Evolutionary conservation across 345 rosid genomes (phyloP).

Genomic region (Bruguiera sexangula): DNA sequence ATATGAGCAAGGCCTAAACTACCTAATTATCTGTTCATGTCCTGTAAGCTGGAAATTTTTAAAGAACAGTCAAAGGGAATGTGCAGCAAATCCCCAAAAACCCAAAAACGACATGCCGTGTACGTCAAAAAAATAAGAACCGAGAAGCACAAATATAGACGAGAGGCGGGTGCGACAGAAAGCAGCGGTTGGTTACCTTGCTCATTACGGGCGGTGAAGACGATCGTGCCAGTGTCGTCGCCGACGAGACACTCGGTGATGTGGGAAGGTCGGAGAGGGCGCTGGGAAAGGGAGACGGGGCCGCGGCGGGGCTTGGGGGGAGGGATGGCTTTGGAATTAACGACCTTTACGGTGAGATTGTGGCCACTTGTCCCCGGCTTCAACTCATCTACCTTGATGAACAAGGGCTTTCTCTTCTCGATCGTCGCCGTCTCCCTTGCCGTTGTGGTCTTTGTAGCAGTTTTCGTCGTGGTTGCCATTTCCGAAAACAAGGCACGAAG

Average conservation of each 20-base stretch:
- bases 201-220: constrained; percentile 86
- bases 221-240: constrained; percentile 65
- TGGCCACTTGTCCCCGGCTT: constrained; percentile 57
- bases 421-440: constrained; percentile 7
- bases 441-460: constrained; percentile 10
- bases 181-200: constrained; percentile 42
- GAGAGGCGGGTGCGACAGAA: too few species aligned
- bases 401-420: constrained; percentile 54
- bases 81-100: too few species aligned
- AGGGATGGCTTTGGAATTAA: constrained; percentile 33
- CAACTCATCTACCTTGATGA: constrained; percentile 49
- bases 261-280: constrained; percentile 47
- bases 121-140: too few species aligned
- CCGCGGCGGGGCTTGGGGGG: constrained; percentile 45
- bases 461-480: constrained; percentile 9
- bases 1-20: too few species aligned
- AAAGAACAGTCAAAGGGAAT: too few species aligned
- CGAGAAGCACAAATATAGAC: too few species aligned
- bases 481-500: neutral
- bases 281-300: constrained; percentile 41
- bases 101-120: too few species aligned
- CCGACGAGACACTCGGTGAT: constrained; percentile 79
- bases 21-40: too few species aligned
- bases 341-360: constrained; percentile 49
- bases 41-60: too few species aligned